A percentile compares a stretch with the other conserved stretches of the same genome.
Conservation (phyloP, 148 eudicot species). For the Rhododendron vialii region DNA sequence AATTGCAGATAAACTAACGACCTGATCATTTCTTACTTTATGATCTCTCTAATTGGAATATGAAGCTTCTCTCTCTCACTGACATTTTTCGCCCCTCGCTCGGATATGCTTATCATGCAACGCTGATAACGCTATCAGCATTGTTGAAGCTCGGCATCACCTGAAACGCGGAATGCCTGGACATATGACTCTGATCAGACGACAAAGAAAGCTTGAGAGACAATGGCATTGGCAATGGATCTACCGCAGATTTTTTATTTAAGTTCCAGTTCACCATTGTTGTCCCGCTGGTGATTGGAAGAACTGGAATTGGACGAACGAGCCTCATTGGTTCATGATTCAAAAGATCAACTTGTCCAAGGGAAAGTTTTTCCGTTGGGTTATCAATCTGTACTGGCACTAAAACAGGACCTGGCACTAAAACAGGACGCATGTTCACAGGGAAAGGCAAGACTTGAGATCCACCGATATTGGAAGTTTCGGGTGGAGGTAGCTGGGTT, state of each 20-base stretch:
- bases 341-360: constrained; percentile 8
- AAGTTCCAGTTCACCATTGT: constrained; percentile 29
- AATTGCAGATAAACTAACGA: constrained; percentile 26
- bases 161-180: constrained; percentile 29
- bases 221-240: constrained; percentile 21
- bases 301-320: constrained; percentile 20
- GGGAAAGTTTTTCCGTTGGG: constrained; percentile 10
- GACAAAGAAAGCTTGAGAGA: constrained; percentile 65
- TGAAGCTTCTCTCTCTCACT: background rate
- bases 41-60: background rate
- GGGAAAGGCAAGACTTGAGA: constrained; percentile 26
- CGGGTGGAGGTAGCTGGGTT: constrained; percentile 9
- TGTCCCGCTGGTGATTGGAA: constrained; percentile 15
- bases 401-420: constrained; percentile 19
- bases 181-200: constrained; percentile 19
- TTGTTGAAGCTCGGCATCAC: constrained; percentile 31
- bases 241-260: constrained; percentile 21
- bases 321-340: constrained; percentile 14
- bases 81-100: background rate
- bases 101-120: constrained; percentile 24
- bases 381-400: constrained; percentile 23
- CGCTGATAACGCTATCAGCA: constrained; percentile 49
- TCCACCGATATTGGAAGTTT: constrained; percentile 14
- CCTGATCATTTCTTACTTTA: constrained; percentile 11
- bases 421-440: constrained; percentile 15